phyloP scores from a whole-genome alignment of 768 basidiomycete genomes.

The Phylloporus sp. region DNA sequence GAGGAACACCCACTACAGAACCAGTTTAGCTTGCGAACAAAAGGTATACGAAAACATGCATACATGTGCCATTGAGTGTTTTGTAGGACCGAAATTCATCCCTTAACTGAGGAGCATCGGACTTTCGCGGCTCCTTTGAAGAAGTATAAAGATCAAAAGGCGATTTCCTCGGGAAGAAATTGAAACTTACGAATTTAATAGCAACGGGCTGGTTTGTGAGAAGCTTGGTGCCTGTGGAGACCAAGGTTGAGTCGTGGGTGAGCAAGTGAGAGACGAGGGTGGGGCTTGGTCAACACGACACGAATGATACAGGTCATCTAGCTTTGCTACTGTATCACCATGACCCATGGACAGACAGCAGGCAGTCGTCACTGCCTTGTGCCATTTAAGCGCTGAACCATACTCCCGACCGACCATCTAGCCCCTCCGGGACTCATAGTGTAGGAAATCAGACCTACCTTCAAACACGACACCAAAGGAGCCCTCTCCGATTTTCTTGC shows the following conservation, averaged over 20 bases:
- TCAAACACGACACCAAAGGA: constrained; percentile 98
- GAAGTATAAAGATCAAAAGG: constrained; percentile 13
- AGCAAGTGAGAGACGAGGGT: neutral
- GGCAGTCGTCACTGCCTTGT: constrained; percentile 1
- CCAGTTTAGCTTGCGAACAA: constrained; percentile 12
- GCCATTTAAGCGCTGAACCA: constrained; percentile 12
- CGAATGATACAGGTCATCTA: constrained; percentile 2
- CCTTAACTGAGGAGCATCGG: constrained; percentile 94
- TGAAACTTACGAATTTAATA: constrained; percentile 85
- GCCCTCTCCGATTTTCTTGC: constrained; percentile 99
- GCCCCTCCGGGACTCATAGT: neutral
- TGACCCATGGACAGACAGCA: constrained; percentile 4
- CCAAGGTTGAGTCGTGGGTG: constrained; percentile 11
- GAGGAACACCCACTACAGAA: constrained; percentile 83
- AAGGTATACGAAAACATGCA: constrained; percentile 31
- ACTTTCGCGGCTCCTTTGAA: constrained; percentile 88
- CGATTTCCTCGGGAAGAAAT: constrained; percentile 6
- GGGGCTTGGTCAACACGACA: constrained; percentile 6
- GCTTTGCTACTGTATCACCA: constrained; percentile 3
- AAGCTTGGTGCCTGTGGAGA: constrained; percentile 70
- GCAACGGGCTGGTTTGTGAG: constrained; percentile 85
- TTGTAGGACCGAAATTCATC: constrained; percentile 98
- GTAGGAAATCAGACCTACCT: constrained; percentile 51
- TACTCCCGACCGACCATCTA: neutral
- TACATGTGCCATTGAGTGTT: constrained; percentile 87